phyloP scores from a whole-genome alignment of 2,329 filamentous ascomycete species.

The Colletotrichum viniferum region DNA sequence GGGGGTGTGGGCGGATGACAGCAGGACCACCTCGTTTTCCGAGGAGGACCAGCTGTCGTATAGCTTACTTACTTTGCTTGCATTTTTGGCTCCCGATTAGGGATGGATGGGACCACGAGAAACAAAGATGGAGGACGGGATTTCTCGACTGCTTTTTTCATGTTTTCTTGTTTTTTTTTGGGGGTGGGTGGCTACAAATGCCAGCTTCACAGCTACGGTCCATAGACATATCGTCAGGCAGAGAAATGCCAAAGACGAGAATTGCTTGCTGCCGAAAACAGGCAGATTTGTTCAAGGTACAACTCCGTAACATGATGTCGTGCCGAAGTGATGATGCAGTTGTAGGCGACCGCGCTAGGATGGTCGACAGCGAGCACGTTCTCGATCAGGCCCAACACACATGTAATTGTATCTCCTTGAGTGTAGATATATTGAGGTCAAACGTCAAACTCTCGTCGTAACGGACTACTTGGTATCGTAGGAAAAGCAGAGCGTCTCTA shows the following conservation, averaged over 20 bases:
- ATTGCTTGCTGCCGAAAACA: not conserved
- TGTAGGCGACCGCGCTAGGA: not conserved
- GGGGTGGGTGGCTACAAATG: not conserved
- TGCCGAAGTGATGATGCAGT: not conserved
- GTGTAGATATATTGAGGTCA: not conserved
- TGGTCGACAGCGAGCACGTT: not conserved
- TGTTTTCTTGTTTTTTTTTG: not conserved
- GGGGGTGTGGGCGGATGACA: not conserved
- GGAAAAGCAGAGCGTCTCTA: not conserved
- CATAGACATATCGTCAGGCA: not conserved
- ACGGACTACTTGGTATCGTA: not conserved
- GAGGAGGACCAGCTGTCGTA: not conserved
- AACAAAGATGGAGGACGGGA: not conserved
- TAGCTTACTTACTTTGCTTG: not conserved
- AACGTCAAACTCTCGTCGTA: not conserved
- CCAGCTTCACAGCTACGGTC: conserved; percentile 1
- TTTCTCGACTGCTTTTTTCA: not conserved
- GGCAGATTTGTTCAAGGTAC: not conserved
- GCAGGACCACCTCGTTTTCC: not conserved
- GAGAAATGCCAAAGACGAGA: not conserved
- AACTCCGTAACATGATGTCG: not conserved
- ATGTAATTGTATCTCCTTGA: not conserved
- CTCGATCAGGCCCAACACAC: not conserved
- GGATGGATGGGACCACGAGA: not conserved
- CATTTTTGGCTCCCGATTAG: not conserved